Evolutionary conservation across 2,329 filamentous ascomycete genomes (phyloP).

Genomic region (Aspergillus calidoustus): DNA sequence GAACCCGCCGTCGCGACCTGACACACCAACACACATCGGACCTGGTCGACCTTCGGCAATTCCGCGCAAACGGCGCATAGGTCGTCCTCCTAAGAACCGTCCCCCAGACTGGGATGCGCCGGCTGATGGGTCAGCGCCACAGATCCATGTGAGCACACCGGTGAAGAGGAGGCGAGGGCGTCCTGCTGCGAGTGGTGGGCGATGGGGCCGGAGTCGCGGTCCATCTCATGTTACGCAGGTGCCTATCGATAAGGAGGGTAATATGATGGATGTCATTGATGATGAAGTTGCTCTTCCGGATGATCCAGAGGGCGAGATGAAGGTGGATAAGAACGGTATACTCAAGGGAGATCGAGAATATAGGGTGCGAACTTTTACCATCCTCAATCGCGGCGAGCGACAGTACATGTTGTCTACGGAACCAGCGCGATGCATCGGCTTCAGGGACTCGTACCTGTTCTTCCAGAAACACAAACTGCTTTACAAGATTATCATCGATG

Average conservation of each 20-base stretch:
- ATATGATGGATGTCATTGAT: constrained; percentile 83
- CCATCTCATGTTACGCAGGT: constrained; percentile 79
- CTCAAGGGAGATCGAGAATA: constrained; percentile 87
- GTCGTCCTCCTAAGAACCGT: constrained; percentile 82
- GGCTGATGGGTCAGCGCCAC: constrained; percentile 55
- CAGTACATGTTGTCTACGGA: constrained; percentile 99
- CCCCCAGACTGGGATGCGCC: constrained; percentile 75
- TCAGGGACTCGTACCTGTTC: constrained; percentile 97
- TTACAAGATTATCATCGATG: constrained; percentile 97
- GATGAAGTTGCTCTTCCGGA: constrained; percentile 90
- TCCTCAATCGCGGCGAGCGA: constrained; percentile 78
- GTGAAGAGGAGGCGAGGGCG: constrained; percentile 62
- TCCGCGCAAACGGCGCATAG: constrained; percentile 73
- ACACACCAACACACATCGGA: constrained; percentile 57
- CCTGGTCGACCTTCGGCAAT: constrained; percentile 59
- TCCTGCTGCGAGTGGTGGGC: constrained; percentile 58
- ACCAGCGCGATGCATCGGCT: constrained; percentile 93
- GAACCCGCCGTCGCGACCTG: constrained; percentile 51
- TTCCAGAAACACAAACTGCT: constrained; percentile 97
- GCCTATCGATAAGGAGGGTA: constrained; percentile 91
- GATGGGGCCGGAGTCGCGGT: constrained; percentile 76
- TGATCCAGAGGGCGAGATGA: constrained; percentile 85
- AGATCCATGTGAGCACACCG: constrained; percentile 56
- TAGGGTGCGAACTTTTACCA: constrained; percentile 91
- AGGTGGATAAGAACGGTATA: constrained; percentile 88